phyloP scores from a whole-genome alignment of 495 filamentous ascomycete species.

The Ramalina intermedia region DNA sequence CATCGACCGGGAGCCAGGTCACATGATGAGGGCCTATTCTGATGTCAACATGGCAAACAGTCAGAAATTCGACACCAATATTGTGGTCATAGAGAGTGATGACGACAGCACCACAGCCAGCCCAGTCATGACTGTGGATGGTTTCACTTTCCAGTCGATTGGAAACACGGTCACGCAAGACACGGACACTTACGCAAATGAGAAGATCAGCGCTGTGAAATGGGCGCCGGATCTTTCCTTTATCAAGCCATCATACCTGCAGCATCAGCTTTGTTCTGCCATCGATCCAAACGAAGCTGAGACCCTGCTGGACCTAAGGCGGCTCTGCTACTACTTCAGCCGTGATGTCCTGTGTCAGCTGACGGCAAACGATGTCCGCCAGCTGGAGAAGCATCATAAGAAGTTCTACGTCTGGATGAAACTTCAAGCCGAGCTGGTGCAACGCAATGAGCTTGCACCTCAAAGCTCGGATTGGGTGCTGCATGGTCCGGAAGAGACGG shows the following conservation, averaged over 20 bases:
- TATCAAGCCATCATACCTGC: no score
- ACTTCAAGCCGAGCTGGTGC: conserved; percentile 16
- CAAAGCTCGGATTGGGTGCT: conserved; percentile 38
- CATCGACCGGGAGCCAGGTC: background rate
- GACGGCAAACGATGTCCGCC: background rate
- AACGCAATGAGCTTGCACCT: conserved; percentile 25
- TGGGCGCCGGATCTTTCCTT: no score
- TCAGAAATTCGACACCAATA: background rate
- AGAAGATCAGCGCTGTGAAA: no score
- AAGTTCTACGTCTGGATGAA: background rate
- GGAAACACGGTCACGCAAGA: no score
- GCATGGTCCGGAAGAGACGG: conserved; percentile 1
- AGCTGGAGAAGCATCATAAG: conserved; percentile 1
- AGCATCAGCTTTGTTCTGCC: no score
- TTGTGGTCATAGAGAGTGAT: conserved; percentile 10
- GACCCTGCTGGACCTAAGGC: no score
- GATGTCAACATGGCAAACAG: background rate
- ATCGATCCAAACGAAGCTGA: no score
- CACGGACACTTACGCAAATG: no score
- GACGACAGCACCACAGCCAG: background rate
- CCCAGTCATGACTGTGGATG: background rate
- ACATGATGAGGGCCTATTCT: background rate
- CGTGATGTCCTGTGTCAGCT: background rate
- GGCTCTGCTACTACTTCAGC: background rate
- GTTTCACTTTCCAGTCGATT: background rate